These are phyloP conservation scores for Curvularia hawaiiensis DNA, from an alignment of 2,329 filamentous ascomycete genomes.

Conservation along the genomic window DNA sequence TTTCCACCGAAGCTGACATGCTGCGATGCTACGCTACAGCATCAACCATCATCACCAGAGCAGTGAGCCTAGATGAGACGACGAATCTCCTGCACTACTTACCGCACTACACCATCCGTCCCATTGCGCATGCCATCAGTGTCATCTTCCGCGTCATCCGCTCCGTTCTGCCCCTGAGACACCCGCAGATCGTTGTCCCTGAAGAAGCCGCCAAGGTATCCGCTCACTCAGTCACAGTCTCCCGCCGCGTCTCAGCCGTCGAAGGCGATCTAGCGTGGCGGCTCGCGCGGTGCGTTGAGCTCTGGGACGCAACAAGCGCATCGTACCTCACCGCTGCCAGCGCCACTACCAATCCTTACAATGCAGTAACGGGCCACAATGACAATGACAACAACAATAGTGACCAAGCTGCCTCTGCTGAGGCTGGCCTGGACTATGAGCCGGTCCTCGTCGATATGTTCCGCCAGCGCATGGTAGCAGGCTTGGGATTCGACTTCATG, in stretches of 20 bases:
- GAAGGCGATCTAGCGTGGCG: neutral
- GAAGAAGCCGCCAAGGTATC: neutral
- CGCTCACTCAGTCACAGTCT: neutral
- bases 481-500: neutral
- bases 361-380: neutral
- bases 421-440: neutral
- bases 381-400: neutral
- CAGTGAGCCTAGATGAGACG: neutral
- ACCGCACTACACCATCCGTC: neutral
- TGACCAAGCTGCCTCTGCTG: neutral
- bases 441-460: neutral
- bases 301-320: neutral
- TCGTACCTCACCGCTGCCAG: neutral
- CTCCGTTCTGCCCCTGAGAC: neutral
- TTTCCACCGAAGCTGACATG: neutral
- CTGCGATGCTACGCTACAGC: neutral
- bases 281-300: neutral
- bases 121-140: neutral
- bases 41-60: neutral
- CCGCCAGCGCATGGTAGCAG: conserved; percentile 1
- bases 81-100: neutral
- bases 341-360: neutral
- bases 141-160: conserved; percentile 1
- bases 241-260: neutral
- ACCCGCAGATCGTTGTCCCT: neutral